phyloP scores from a whole-genome alignment of 2,329 filamentous ascomycete genomes.

The Cladophialophora exuberans region DNA sequence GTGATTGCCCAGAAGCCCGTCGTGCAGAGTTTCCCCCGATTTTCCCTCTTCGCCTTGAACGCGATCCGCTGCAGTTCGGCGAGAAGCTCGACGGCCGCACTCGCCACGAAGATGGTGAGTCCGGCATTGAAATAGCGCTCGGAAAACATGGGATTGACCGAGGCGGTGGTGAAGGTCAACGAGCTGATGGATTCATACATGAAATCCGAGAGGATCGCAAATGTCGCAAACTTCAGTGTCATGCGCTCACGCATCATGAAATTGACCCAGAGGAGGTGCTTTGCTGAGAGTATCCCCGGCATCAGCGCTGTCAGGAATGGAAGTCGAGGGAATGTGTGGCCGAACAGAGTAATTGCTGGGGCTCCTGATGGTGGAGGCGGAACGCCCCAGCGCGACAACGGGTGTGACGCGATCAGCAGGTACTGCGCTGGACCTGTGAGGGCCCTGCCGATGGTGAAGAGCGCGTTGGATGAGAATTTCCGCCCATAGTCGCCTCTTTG shows the following conservation, averaged over 20 bases:
- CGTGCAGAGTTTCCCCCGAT: conserved; percentile 12
- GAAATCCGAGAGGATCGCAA: conserved; percentile 8
- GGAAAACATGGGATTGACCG: conserved; percentile 15
- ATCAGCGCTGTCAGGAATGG: conserved; percentile 2
- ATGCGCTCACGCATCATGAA: conserved; percentile 8
- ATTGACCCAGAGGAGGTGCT: conserved; percentile 13
- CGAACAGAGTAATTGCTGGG: conserved; percentile 2
- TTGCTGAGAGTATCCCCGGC: conserved; percentile 6
- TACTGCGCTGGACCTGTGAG: conserved; percentile 11
- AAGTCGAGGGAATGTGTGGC: not conserved
- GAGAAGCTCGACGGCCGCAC: not conserved
- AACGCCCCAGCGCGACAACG: conserved; percentile 5
- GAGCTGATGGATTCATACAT: conserved; percentile 6
- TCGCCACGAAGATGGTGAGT: conserved; percentile 8
- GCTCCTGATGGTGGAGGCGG: conserved; percentile 4
- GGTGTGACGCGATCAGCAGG: conserved; percentile 4
- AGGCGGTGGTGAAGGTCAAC: conserved; percentile 7
- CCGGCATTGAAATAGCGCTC: conserved; percentile 7
- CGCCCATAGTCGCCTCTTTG: conserved; percentile 12
- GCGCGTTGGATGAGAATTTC: conserved; percentile 4
- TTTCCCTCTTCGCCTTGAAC: conserved; percentile 6
- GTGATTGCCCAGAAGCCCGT: conserved; percentile 12
- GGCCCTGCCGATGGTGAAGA: conserved; percentile 5
- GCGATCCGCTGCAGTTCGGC: conserved; percentile 8
- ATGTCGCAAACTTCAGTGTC: conserved; percentile 3